Base-by-base conservation (phyloP, 352 stramenopile species). In the Pythium diclinum region DNA sequence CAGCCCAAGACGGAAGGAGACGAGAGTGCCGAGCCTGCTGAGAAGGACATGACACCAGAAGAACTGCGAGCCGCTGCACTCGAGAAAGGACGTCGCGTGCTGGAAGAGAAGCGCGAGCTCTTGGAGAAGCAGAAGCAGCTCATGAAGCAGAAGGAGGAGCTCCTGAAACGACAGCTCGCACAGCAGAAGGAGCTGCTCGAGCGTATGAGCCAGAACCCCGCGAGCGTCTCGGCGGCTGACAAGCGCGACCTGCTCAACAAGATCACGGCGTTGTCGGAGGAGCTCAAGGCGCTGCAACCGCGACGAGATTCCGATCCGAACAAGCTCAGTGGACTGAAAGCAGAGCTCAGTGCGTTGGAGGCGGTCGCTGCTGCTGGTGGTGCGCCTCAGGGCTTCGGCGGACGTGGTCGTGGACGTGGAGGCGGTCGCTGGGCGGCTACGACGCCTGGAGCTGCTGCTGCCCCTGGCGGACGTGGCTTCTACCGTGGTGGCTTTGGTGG, bases 61-160 rank as follows among this genome's bases (percentile, higher is more conserved):
- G 83, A 91, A 48, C 65, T 92, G 32, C 84, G 81, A 14, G 75
- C 79, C 30, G 86, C 84, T 48, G 83, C 83, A 58, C 68, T 92
- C 59, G 84, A 95, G 34, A 88, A 92, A 56, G 86, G 86, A 33
- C 83, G 85, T 3, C 85, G 89, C 38, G 83, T 95, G 38, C 61
- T 95, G 36, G 85, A 95, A 63, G 75, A 94, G 63, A 95, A 95
- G 72, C 82, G 87, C n/a, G 85, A 93, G 64, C 49, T 95, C 47
- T 62, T 95, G 19, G 87, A 94, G 53, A 92, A 95, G 68, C 84
- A 95, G 63, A 83, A 81, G 19, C 74, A 83, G 46, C 67, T 95
- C 14, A 89, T 85, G 72, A 91, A 92, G 57, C 87, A 95, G 63
- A 92, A 92, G 36, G 84, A 95, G 46, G 81, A 76, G 44, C 62